A percentile compares a stretch with the other conserved stretches of the same genome.
Conservation (phyloP, 306 rosid species). For the Luffa acutangula region DNA sequence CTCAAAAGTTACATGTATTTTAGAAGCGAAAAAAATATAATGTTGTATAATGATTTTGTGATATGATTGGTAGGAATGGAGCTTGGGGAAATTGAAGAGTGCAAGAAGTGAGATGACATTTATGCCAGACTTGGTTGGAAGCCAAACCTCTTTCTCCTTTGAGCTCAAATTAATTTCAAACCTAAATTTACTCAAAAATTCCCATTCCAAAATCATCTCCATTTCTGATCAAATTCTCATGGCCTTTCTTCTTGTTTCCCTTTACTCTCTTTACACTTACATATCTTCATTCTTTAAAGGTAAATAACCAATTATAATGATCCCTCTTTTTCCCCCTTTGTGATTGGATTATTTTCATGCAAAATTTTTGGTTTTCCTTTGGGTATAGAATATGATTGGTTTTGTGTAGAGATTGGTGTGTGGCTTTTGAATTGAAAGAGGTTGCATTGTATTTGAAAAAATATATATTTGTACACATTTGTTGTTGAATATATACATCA, state of each 20-base stretch:
- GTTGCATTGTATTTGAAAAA: neutral
- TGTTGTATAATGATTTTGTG: neutral
- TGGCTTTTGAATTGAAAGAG: neutral
- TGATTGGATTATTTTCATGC: neutral
- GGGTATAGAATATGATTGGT: neutral
- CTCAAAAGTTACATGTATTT: neutral
- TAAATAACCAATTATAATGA: neutral
- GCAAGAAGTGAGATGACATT: constrained; percentile 46
- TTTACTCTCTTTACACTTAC: constrained; percentile 30
- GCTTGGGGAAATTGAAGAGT: constrained; percentile 31
- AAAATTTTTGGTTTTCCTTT: neutral
- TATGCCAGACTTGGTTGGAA: constrained; percentile 28
- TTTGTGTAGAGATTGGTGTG: neutral
- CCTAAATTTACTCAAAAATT: constrained; percentile 12
- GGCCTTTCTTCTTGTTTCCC: constrained; percentile 26
- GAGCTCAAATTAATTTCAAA: constrained; percentile 39
- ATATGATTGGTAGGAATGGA: constrained; percentile 38
- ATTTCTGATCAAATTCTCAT: constrained; percentile 45
- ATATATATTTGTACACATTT: neutral
- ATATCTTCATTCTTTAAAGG: constrained; percentile 20
- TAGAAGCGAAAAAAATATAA: neutral
- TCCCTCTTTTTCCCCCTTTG: neutral
- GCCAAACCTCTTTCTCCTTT: constrained; percentile 36
- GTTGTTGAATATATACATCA: neutral
- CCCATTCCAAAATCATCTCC: constrained; percentile 27